These are phyloP conservation scores for Escovopsis sp. DNA, from an alignment of 2,329 filamentous ascomycete genomes.

Conservation along the genomic window DNA sequence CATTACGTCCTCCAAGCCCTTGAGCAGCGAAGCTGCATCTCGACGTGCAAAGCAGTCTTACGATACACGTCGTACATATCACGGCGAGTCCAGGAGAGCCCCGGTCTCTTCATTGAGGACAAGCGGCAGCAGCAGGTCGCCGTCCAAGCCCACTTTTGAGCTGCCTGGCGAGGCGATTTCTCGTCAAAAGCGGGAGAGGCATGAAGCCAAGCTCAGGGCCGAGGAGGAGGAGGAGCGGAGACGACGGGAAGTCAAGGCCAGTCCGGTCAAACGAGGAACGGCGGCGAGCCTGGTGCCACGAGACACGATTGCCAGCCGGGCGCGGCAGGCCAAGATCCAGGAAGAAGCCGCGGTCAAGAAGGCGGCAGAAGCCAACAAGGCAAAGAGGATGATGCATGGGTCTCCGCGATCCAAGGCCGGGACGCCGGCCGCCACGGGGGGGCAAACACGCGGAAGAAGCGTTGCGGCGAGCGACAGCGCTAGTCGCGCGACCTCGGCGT, in stretches of 20 bases:
- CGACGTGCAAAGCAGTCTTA: conserved; percentile 42
- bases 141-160: conserved; percentile 43
- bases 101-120: conserved; percentile 29
- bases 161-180: conserved; percentile 48
- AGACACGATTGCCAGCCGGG: conserved; percentile 43
- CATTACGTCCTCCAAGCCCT: conserved; percentile 37
- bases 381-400: conserved; percentile 14
- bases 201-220: conserved; percentile 37
- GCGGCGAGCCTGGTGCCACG: conserved; percentile 31
- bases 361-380: conserved; percentile 5
- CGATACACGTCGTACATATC: conserved; percentile 34
- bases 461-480: conserved; percentile 14
- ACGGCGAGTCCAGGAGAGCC: conserved; percentile 21
- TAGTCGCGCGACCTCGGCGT: conserved; percentile 28
- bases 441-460: conserved; percentile 14
- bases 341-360: conserved; percentile 12
- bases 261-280: conserved; percentile 34
- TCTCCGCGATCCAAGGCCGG: conserved; percentile 1
- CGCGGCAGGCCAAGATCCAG: conserved; percentile 32
- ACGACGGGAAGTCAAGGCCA: conserved; percentile 49
- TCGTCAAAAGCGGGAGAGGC: conserved; percentile 38
- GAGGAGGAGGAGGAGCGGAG: conserved; percentile 46
- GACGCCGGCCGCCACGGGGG: conserved; percentile 4
- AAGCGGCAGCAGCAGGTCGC: conserved; percentile 29
- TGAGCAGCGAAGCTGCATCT: conserved; percentile 46